phyloP scores from a whole-genome alignment of 1,284 basidiomycete genomes.

The Tremellales sp. region DNA sequence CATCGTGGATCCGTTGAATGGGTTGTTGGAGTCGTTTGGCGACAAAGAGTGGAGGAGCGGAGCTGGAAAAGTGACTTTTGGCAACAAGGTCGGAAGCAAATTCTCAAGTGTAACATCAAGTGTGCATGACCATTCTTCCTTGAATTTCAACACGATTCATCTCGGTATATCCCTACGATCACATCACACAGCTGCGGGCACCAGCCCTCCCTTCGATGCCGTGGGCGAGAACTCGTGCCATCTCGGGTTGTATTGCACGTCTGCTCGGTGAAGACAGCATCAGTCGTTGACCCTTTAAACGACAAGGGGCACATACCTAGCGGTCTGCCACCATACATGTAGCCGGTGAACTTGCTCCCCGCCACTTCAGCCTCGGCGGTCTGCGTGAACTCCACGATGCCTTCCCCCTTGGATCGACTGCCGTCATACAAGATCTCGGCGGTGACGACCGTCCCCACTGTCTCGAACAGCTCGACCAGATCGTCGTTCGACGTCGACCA shows the following conservation, averaged over 20 bases:
- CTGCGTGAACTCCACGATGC: constrained; percentile 91
- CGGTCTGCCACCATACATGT: constrained; percentile 84
- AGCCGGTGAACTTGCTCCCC: constrained; percentile 86
- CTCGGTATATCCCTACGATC: too few species aligned
- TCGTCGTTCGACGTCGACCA: constrained; percentile 99
- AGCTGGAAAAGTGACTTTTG: too few species aligned
- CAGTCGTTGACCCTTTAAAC: background rate
- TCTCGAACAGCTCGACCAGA: constrained; percentile 95
- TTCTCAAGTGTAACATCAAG: too few species aligned
- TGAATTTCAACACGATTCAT: too few species aligned
- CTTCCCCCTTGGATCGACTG: constrained; percentile 84
- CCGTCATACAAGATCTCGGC: constrained; percentile 93
- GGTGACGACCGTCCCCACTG: constrained; percentile 87
- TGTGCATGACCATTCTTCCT: too few species aligned
- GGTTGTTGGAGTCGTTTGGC: too few species aligned
- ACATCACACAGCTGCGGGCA: too few species aligned
- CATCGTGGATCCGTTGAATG: too few species aligned
- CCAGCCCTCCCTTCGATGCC: constrained; percentile 76
- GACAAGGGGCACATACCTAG: constrained; percentile 55
- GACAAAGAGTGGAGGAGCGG: too few species aligned
- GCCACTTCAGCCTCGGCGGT: constrained; percentile 87
- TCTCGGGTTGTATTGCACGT: constrained; percentile 85
- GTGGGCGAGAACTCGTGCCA: constrained; percentile 84
- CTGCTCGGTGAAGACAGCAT: constrained; percentile 48
- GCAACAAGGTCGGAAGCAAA: too few species aligned